Conservation (phyloP, 768 basidiomycete genomes). For the Sporobolomyces phaffii region DNA sequence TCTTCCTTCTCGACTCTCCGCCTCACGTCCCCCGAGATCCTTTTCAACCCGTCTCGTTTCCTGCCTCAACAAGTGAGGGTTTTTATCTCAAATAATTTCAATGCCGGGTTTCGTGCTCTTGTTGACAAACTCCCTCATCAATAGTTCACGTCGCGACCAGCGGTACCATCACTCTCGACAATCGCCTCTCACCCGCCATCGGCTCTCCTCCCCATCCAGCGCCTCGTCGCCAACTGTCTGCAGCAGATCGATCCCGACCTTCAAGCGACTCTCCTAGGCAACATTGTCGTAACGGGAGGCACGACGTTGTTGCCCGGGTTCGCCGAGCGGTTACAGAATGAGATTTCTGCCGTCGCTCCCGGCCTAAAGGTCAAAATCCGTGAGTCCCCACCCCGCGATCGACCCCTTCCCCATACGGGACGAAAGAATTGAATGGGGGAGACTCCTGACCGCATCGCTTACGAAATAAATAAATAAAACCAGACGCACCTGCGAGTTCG, state of each 20-base stretch:
- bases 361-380: slow-evolving; percentile 57
- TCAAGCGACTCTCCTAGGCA: slow-evolving; percentile 79
- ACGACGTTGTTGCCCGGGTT: slow-evolving; percentile 81
- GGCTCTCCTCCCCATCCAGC: slow-evolving; percentile 53
- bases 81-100: no score
- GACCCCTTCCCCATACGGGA: no score
- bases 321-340: slow-evolving; percentile 69
- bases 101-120: no score
- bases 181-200: slow-evolving; percentile 47
- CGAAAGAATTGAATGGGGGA: no score
- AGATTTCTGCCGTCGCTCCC: slow-evolving; percentile 67
- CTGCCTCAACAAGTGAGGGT: slow-evolving; percentile 36
- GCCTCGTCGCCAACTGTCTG: slow-evolving; percentile 70
- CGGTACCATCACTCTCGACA: slow-evolving; percentile 43
- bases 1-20: slow-evolving; percentile 69
- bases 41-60: slow-evolving; percentile 65
- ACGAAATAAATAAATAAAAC: slow-evolving; percentile 53
- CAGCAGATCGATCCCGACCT: slow-evolving; percentile 84
- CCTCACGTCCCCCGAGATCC: slow-evolving; percentile 76
- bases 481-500: slow-evolving; percentile 71
- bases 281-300: slow-evolving; percentile 93
- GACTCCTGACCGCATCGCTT: no score
- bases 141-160: slow-evolving; percentile 44
- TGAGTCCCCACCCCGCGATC: slow-evolving; percentile 1
- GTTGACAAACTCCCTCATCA: no score